Conservation (phyloP, 345 rosid species). For the Durio zibethinus region DNA sequence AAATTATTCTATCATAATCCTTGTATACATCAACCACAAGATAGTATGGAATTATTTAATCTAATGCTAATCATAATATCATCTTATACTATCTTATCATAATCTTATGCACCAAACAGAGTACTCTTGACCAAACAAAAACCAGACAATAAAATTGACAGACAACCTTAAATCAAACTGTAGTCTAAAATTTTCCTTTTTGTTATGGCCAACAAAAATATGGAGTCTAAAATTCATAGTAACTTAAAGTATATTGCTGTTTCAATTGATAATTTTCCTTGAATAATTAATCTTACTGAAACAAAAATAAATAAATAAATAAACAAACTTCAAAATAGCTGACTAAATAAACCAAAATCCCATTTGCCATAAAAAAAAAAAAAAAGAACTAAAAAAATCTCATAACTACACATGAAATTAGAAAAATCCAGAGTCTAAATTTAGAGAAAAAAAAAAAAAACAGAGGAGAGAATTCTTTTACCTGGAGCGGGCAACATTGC, state of each 20-base stretch:
- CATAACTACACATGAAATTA: background rate
- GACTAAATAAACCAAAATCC: background rate
- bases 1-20: too few relatives aligned
- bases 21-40: too few relatives aligned
- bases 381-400: background rate
- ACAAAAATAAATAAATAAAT: too few relatives aligned
- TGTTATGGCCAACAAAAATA: too few relatives aligned
- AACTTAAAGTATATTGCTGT: background rate
- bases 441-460: background rate
- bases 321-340: too few relatives aligned
- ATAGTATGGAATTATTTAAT: too few relatives aligned
- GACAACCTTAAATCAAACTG: background rate
- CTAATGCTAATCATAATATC: too few relatives aligned
- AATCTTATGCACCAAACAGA: too few relatives aligned
- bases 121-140: background rate
- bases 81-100: too few relatives aligned
- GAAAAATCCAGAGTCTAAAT: background rate
- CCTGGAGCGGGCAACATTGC: constrained; percentile 99
- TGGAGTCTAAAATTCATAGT: background rate
- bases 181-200: background rate
- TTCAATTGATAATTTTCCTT: background rate
- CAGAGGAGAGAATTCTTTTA: constrained; percentile 7
- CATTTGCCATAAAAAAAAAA: background rate
- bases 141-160: background rate
- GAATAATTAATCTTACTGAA: too few relatives aligned